phyloP scores from a whole-genome alignment of 2,329 filamentous ascomycete species.

The Fulvia fulva region DNA sequence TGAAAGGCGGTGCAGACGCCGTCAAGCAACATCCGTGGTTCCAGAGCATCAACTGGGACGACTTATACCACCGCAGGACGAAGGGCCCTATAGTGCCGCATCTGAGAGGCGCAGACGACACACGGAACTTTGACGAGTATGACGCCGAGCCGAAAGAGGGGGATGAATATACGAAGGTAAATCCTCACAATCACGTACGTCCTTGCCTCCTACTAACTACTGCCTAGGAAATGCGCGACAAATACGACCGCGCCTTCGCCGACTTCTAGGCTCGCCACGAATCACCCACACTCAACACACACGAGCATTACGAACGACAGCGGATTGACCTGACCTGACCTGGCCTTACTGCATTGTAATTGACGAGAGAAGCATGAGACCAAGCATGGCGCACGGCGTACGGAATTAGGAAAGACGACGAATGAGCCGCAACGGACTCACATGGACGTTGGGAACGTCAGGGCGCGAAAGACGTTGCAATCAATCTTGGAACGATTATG shows the following conservation, averaged over 20 bases:
- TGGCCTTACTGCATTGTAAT: conserved; percentile 16
- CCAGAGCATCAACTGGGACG: conserved; percentile 67
- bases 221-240: conserved; percentile 55
- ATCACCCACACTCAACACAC: conserved; percentile 2
- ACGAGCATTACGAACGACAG: conserved; percentile 4
- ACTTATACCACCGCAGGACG: conserved; percentile 60
- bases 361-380: conserved; percentile 11
- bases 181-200: too few species aligned
- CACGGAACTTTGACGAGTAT: conserved; percentile 77
- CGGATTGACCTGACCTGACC: neutral
- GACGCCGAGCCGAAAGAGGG: conserved; percentile 67
- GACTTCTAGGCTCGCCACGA: conserved; percentile 54
- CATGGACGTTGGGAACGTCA: neutral
- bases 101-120: conserved; percentile 67
- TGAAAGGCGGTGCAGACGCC: conserved; percentile 65
- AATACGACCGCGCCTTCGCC: conserved; percentile 67
- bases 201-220: neutral
- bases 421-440: neutral
- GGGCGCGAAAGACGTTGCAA: too few species aligned
- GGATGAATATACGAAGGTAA: conserved; percentile 60
- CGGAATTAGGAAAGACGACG: conserved; percentile 9
- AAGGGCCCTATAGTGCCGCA: conserved; percentile 73
- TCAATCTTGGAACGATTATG: neutral
- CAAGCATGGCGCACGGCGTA: conserved; percentile 20
- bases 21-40: conserved; percentile 79